Base-by-base conservation (phyloP, 257 asterid species). In the Misopates orontium region DNA sequence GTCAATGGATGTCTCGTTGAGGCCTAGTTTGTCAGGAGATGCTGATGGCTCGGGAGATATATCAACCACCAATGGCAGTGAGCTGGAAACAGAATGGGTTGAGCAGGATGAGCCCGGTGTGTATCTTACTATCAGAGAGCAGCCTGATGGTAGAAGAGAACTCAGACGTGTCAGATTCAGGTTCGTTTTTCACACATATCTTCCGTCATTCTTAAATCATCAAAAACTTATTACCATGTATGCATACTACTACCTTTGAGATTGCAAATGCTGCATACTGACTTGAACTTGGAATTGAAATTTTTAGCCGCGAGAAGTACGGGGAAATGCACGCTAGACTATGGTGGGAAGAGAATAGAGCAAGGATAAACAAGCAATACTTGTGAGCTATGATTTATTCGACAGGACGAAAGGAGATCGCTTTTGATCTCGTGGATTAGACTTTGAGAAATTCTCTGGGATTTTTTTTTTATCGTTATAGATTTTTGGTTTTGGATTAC, bases 301-400 rank as follows among this genome's bases (percentile, higher is more conserved):
- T 64, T 69, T n/a, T 41, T 87, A 91, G 98, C 87, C 93, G 96
- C 49, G 98, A 91, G 75, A 88, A 81, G 62, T 86, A 85, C 14
- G 91, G 93, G 58, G 98, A 91, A 82, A 70, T 79, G 81, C 95
- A 91, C 48, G 97, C 97, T 10, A 80, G 84, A 73, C 25, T 86
- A 47, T 91, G 97, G 97, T 91, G 98, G 98, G 98, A 88, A 65
- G 93, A 91, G 79, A 91, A 88, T 71, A 71, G 89, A 66, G 89
- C 87, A 49, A 86, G 98, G 79, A 82, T 91, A 76, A 95, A 86
- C 57, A 89, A 83, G 39, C 96, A 91, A 58, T 88, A 88, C 76
- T 70, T 91, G 78, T 85, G 85, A 84, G 36, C 8, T 69, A 42
- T 48, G 31, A 22, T 11, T 21, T 10, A 44, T 15, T 58, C 19